Evolutionary conservation across 306 rosid genomes (phyloP).

Genomic region (Dalbergia cultrata): DNA sequence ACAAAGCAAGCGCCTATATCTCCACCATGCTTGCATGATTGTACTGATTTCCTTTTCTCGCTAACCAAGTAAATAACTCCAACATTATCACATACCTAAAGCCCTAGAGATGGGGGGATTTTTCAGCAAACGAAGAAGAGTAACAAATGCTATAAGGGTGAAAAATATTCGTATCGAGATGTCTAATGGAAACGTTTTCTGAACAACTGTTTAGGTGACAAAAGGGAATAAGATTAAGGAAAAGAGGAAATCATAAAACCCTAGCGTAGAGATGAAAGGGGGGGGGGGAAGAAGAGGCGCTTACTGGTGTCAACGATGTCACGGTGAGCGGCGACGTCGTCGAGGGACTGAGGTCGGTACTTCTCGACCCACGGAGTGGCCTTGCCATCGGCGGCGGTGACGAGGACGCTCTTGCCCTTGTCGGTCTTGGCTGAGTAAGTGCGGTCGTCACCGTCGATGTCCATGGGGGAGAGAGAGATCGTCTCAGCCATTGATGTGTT

Average conservation of each 20-base stretch:
- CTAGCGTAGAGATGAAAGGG: constrained; percentile 41
- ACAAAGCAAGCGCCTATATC: not conserved
- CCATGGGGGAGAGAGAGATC: constrained; percentile 60
- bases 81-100: constrained; percentile 10
- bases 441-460: constrained; percentile 61
- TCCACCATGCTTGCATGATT: not conserved
- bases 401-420: constrained; percentile 60
- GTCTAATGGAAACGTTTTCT: not conserved
- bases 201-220: not conserved
- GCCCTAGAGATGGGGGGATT: constrained; percentile 14
- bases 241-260: constrained; percentile 50
- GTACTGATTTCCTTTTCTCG: not conserved
- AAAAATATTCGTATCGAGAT: not conserved
- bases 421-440: constrained; percentile 36
- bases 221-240: constrained; percentile 43
- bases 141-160: not conserved
- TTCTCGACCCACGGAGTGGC: constrained; percentile 94
- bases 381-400: constrained; percentile 42
- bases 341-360: constrained; percentile 93
- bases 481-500: constrained; percentile 55
- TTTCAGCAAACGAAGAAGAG: not conserved
- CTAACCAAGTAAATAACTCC: constrained; percentile 12
- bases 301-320: constrained; percentile 96
- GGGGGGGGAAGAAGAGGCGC: not conserved
- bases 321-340: constrained; percentile 94